phyloP scores from a whole-genome alignment of 257 asterid species.

The Nemophila menziesii region DNA sequence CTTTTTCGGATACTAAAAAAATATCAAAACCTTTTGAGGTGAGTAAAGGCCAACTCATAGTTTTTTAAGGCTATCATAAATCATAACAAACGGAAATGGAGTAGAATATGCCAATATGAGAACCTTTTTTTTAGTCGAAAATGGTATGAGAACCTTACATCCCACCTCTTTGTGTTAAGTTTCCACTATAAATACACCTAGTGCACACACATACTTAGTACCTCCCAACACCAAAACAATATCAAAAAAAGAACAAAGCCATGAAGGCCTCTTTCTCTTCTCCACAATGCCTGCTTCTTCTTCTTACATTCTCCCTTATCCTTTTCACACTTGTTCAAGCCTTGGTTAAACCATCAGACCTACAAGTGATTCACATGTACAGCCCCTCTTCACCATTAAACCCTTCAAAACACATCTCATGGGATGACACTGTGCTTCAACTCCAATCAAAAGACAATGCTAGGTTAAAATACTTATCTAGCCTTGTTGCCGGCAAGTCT shows the following conservation, averaged over 20 bases:
- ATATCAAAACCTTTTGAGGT: no score
- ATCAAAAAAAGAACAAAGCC: not conserved
- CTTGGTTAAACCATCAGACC: slow-evolving; percentile 24
- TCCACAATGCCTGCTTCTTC: slow-evolving; percentile 6
- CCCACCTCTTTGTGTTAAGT: not conserved
- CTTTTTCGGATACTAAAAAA: no score
- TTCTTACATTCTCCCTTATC: slow-evolving; percentile 17
- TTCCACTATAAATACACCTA: not conserved
- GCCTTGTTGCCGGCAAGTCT: slow-evolving; percentile 60
- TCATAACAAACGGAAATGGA: slow-evolving; percentile 2
- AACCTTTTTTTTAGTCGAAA: no score
- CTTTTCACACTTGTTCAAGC: slow-evolving; percentile 15
- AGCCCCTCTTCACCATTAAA: slow-evolving; percentile 57
- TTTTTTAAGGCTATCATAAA: no score
- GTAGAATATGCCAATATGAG: not conserved
- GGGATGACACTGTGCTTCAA: slow-evolving; percentile 58
- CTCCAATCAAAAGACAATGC: slow-evolving; percentile 55
- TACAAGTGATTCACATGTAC: slow-evolving; percentile 46
- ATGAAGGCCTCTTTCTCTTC: slow-evolving; percentile 3
- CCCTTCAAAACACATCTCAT: slow-evolving; percentile 29
- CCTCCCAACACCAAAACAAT: not conserved
- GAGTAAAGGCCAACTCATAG: no score
- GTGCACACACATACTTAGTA: not conserved
- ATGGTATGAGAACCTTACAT: no score
- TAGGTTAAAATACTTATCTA: slow-evolving; percentile 44